phyloP scores from a whole-genome alignment of 495 filamentous ascomycete species.

The Daldinia decipiens region DNA sequence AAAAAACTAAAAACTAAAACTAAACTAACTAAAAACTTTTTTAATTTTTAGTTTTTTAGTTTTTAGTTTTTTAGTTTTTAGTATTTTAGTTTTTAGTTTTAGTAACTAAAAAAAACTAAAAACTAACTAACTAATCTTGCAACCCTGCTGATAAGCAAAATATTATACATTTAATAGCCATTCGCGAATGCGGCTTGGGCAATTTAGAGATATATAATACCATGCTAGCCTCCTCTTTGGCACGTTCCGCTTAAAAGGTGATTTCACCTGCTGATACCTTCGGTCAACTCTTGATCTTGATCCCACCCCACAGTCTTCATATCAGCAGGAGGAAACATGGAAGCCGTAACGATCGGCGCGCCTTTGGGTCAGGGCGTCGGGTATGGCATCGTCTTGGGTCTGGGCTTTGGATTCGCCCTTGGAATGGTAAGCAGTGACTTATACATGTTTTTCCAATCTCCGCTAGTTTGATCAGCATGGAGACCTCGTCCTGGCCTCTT shows the following conservation, averaged over 20 bases:
- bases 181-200: too few relatives aligned
- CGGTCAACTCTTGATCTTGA: background rate
- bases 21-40: too few relatives aligned
- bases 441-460: background rate
- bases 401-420: slow-evolving; percentile 80
- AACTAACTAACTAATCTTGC: too few relatives aligned
- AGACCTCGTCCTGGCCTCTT: slow-evolving; percentile 58
- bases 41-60: too few relatives aligned
- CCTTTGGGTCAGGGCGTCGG: slow-evolving; percentile 77
- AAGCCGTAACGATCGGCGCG: slow-evolving; percentile 46
- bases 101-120: too few relatives aligned
- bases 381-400: slow-evolving; percentile 84
- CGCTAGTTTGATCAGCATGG: background rate
- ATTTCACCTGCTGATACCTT: background rate
- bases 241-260: background rate
- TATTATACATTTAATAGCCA: slow-evolving; percentile 22
- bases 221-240: background rate
- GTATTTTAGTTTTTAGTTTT: too few relatives aligned
- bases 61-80: too few relatives aligned
- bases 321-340: slow-evolving; percentile 24
- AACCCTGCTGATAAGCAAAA: slow-evolving; percentile 34
- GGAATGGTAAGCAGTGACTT: slow-evolving; percentile 70
- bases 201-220: slow-evolving; percentile 24
- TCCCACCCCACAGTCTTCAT: background rate
- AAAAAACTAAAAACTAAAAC: too few relatives aligned